Conservation (phyloP, 164 flowering plant species). For the Magnolia sinica region DNA sequence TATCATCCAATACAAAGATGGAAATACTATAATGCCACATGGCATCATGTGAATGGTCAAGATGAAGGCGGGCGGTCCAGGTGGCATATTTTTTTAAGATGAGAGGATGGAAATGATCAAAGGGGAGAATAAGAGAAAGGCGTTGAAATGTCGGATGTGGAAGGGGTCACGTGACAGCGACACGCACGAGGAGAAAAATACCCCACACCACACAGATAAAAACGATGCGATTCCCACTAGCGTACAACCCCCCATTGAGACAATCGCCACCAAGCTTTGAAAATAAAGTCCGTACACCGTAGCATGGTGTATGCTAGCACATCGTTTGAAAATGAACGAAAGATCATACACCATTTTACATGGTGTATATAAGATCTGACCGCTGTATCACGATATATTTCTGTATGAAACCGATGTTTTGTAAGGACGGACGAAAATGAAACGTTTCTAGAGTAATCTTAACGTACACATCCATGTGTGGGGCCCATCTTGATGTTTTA, state of each 20-base stretch:
- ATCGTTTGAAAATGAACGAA: no score
- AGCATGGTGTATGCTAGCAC: no score
- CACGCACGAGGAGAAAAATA: background rate
- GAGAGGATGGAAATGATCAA: background rate
- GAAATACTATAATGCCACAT: slow-evolving; percentile 2
- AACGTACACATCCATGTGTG: no score
- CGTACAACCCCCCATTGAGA: background rate
- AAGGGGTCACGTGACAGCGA: background rate
- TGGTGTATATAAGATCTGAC: no score
- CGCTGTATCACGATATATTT: no score
- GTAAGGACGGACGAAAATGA: no score
- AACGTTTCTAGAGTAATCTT: no score
- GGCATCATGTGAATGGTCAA: background rate
- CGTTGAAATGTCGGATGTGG: background rate
- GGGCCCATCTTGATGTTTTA: no score
- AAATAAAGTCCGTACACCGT: no score
- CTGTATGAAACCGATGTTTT: no score
- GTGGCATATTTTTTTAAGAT: background rate
- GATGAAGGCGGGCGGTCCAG: background rate
- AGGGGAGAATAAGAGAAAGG: background rate
- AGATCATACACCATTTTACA: no score
- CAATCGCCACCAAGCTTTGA: no score
- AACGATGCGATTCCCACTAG: slow-evolving; percentile 13
- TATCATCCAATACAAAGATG: background rate
- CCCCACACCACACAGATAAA: background rate